Evolutionary conservation across 2,329 filamentous ascomycete species (phyloP).

Genomic region (Lithohypha guttulata): DNA sequence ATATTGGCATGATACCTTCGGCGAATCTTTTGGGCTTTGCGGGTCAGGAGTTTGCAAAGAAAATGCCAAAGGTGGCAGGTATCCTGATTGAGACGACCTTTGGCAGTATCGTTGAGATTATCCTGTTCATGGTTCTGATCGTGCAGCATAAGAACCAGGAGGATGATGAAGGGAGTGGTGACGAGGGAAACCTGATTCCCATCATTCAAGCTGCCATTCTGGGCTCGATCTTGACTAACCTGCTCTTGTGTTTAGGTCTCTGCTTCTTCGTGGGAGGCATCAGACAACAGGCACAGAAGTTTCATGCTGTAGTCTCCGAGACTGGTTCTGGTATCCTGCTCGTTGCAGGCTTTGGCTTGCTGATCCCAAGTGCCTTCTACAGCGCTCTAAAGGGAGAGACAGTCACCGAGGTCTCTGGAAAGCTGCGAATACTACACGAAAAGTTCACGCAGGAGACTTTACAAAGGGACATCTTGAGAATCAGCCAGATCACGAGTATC

Average conservation of each 20-base stretch:
- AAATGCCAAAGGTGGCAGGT: slow-evolving; percentile 58
- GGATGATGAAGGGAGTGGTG: slow-evolving; percentile 25
- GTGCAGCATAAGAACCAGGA: slow-evolving; percentile 27
- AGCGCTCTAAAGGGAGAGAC: slow-evolving; percentile 40
- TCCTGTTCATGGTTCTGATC: slow-evolving; percentile 69
- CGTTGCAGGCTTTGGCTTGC: slow-evolving; percentile 53
- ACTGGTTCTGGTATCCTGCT: slow-evolving; percentile 65
- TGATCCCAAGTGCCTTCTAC: slow-evolving; percentile 37
- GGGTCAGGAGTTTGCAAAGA: slow-evolving; percentile 59
- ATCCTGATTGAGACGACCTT: slow-evolving; percentile 43
- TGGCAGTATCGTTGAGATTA: slow-evolving; percentile 67
- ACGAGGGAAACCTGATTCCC: slow-evolving; percentile 34
- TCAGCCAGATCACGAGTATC: slow-evolving; percentile 60
- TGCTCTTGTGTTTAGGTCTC: slow-evolving; percentile 65
- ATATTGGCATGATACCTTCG: slow-evolving; percentile 65
- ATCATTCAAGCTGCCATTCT: slow-evolving; percentile 75
- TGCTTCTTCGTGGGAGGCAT: slow-evolving; percentile 72
- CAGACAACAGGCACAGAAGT: slow-evolving; percentile 53
- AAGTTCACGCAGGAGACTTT: slow-evolving; percentile 33
- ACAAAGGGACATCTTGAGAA: slow-evolving; percentile 44
- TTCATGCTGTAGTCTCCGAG: slow-evolving; percentile 66
- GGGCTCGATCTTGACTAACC: slow-evolving; percentile 69
- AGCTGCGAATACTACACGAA: slow-evolving; percentile 15
- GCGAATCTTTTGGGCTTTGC: slow-evolving; percentile 67
- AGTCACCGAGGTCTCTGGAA: slow-evolving; percentile 25